phyloP scores from a whole-genome alignment of 2,329 filamentous ascomycete genomes.

The Epichloe typhina region DNA sequence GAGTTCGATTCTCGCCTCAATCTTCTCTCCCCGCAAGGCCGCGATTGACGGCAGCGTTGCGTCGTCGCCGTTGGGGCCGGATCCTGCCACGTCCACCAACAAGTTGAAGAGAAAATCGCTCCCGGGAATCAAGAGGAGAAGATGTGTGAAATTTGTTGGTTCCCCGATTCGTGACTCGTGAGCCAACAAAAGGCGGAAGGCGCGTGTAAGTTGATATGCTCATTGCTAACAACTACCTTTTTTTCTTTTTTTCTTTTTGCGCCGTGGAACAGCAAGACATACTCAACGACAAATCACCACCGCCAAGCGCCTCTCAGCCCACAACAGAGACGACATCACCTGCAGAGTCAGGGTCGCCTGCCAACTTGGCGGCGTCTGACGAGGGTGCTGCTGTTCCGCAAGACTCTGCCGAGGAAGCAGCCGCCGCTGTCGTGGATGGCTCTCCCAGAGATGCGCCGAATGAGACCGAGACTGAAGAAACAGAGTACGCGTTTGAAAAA shows the following conservation, averaged over 20 bases:
- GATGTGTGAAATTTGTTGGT: constrained; percentile 1
- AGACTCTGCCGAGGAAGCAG: neutral
- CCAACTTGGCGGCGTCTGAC: neutral
- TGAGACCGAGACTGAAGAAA: neutral
- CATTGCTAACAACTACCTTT: neutral
- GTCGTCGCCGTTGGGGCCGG: neutral
- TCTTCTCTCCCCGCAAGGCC: constrained; percentile 4
- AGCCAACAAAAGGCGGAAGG: neutral
- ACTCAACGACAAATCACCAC: neutral
- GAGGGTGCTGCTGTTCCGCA: neutral
- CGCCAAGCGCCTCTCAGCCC: neutral
- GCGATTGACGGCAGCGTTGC: neutral
- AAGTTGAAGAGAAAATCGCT: neutral
- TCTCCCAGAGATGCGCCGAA: neutral
- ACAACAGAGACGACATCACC: neutral
- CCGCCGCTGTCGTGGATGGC: neutral
- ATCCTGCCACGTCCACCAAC: neutral
- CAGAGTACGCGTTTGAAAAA: constrained; percentile 11
- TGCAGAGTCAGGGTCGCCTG: neutral
- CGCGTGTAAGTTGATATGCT: neutral
- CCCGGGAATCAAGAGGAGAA: neutral
- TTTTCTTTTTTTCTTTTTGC: neutral
- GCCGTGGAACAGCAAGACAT: neutral
- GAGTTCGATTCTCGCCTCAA: neutral
- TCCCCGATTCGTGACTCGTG: neutral